phyloP scores from a whole-genome alignment of 257 asterid genomes.

The Gentiana dahurica region DNA sequence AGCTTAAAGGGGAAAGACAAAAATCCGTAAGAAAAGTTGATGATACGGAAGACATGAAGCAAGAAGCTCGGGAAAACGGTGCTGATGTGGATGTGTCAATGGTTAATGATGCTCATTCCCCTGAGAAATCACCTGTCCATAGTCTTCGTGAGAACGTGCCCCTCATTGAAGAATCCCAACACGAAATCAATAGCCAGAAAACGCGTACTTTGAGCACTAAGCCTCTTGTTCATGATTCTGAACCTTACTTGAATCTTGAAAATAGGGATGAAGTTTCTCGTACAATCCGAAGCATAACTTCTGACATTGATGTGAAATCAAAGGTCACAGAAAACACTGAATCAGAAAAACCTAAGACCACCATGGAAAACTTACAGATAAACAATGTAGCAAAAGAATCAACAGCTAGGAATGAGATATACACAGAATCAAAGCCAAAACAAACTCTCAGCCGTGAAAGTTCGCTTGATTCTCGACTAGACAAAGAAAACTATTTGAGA shows the following conservation, averaged over 20 bases:
- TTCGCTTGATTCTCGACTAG: conserved; percentile 12
- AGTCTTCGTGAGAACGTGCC: not conserved
- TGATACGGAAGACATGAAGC: conserved; percentile 6
- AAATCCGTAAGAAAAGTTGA: conserved; percentile 5
- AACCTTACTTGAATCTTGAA: not conserved
- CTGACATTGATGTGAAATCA: not conserved
- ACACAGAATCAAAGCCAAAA: conserved; percentile 4
- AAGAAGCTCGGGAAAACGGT: not conserved
- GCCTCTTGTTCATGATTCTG: not conserved
- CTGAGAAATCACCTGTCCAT: not conserved
- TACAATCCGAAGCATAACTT: no score
- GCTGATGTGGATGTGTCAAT: not conserved
- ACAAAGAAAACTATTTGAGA: conserved; percentile 34
- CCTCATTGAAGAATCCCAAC: not conserved
- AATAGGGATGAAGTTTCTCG: not conserved
- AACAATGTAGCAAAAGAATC: conserved; percentile 5
- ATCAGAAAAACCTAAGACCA: no score
- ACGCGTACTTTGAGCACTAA: not conserved
- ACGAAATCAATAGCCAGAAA: not conserved
- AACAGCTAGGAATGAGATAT: conserved; percentile 1
- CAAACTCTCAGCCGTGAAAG: conserved; percentile 5
- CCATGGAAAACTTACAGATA: not conserved
- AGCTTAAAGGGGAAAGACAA: conserved; percentile 8
- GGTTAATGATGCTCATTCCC: not conserved
- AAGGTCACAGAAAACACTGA: not conserved